Percentiles rank a stretch among this genome's conserved stretches.
Conservation (phyloP, 768 basidiomycete species). For the Lactarius sp. region DNA sequence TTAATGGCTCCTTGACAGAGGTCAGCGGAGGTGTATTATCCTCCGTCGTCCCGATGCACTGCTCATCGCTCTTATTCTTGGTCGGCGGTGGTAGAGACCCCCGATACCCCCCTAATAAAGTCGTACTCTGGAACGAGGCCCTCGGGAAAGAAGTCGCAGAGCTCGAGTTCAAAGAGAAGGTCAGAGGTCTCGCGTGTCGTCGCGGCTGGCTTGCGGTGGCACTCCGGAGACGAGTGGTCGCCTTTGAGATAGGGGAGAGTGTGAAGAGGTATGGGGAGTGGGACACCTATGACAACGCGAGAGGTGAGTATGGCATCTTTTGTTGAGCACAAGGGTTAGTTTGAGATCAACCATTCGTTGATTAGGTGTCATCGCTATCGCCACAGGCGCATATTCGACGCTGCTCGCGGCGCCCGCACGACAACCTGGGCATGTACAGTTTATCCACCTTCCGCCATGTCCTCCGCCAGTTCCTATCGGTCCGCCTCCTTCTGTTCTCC, state of each 20-base stretch:
- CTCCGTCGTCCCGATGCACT: constrained; percentile 72
- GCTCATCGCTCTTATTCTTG: constrained; percentile 78
- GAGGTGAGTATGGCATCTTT: constrained; percentile 47
- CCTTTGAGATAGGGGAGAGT: constrained; percentile 63
- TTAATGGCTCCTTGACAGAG: constrained; percentile 42
- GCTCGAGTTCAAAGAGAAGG: constrained; percentile 82
- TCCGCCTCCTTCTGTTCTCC: constrained; percentile 49
- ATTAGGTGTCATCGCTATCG: constrained; percentile 74
- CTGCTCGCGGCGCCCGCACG: constrained; percentile 81
- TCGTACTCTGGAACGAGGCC: constrained; percentile 84
- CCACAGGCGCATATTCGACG: constrained; percentile 72
- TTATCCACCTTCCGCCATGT: constrained; percentile 82
- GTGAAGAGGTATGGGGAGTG: constrained; percentile 67
- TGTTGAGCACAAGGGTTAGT: background rate
- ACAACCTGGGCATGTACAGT: constrained; percentile 83
- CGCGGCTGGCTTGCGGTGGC: constrained; percentile 83
- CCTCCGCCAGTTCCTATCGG: constrained; percentile 50
- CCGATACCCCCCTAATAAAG: constrained; percentile 87
- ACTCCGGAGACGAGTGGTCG: constrained; percentile 70
- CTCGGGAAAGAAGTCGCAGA: constrained; percentile 76
- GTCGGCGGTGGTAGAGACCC: constrained; percentile 86
- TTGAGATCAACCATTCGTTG: background rate
- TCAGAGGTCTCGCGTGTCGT: constrained; percentile 73
- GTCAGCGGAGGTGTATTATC: constrained; percentile 73
- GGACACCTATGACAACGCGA: constrained; percentile 84